Percentiles rank a stretch among this genome's conserved stretches.
These are phyloP conservation scores for Articulospora tetracladia DNA, from an alignment of 495 filamentous ascomycete species.

Conservation along the genomic window DNA sequence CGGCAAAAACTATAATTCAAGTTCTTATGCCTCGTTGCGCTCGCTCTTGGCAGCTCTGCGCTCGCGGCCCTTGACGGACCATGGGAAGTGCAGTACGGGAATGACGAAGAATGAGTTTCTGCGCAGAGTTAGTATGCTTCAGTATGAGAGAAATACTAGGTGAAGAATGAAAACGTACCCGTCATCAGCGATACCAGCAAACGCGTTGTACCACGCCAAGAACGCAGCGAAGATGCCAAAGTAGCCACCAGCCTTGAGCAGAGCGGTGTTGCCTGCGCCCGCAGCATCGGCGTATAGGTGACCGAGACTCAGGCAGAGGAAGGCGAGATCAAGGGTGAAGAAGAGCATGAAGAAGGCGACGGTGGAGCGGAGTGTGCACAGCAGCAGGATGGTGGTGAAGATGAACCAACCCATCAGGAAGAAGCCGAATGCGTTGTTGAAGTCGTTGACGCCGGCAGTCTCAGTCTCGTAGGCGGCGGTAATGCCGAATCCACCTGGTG, in stretches of 20 bases:
- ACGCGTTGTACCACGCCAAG: conserved; percentile 93
- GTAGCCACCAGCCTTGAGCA: conserved; percentile 77
- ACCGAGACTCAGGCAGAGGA: conserved; percentile 78
- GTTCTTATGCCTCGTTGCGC: conserved; percentile 21
- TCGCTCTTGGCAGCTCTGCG: conserved; percentile 18
- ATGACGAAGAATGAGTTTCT: conserved; percentile 92
- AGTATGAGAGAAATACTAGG: background rate
- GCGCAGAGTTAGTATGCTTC: background rate
- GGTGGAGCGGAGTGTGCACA: conserved; percentile 90
- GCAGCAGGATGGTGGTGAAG: conserved; percentile 84
- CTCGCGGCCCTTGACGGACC: conserved; percentile 82
- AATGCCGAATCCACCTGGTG: conserved; percentile 71
- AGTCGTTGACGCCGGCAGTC: conserved; percentile 25
- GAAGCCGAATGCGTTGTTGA: conserved; percentile 66
- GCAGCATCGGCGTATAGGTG: conserved; percentile 51
- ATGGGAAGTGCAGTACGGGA: conserved; percentile 94
- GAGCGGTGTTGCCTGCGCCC: conserved; percentile 39
- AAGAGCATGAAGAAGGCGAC: conserved; percentile 96
- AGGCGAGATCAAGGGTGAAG: conserved; percentile 88
- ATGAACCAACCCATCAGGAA: conserved; percentile 97
- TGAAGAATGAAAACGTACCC: conserved; percentile 43
- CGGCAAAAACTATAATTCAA: too few relatives aligned
- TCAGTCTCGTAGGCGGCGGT: conserved; percentile 37
- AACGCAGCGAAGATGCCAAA: conserved; percentile 85
- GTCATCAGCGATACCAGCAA: conserved; percentile 93